These are phyloP conservation scores for Penicillium sumatraense DNA, from an alignment of 2,329 filamentous ascomycete species.

Conservation along the genomic window DNA sequence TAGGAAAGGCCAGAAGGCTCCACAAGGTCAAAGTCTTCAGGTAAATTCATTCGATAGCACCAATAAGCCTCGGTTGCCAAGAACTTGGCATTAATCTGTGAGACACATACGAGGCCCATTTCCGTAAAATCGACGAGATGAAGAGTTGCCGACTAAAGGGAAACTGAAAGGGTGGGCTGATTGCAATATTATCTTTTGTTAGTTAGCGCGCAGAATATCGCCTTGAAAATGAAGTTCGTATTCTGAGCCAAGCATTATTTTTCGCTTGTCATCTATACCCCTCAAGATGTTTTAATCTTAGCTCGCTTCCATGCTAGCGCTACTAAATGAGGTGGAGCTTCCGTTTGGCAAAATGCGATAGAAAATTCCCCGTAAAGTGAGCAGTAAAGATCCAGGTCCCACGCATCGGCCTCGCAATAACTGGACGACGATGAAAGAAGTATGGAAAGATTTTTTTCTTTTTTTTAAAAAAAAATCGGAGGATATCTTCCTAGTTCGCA, in stretches of 20 bases:
- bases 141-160: not conserved
- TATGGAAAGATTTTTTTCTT: too few relatives aligned
- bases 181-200: not conserved
- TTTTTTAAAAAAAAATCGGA: too few relatives aligned
- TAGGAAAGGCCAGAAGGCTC: not conserved
- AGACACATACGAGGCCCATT: not conserved
- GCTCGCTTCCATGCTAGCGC: too few relatives aligned
- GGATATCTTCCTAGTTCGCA: too few relatives aligned
- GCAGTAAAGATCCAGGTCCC: too few relatives aligned
- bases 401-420: too few relatives aligned
- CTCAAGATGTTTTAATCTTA: not conserved
- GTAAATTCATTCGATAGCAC: not conserved
- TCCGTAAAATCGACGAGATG: not conserved
- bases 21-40: not conserved
- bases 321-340: too few relatives aligned
- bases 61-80: constrained; percentile 1
- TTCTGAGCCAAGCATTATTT: not conserved
- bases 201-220: not conserved
- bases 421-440: too few relatives aligned
- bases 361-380: too few relatives aligned
- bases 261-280: not conserved
- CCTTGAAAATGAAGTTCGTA: too few relatives aligned
- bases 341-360: too few relatives aligned
- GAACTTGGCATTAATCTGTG: not conserved
- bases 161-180: not conserved